Conservation (phyloP, 2,329 filamentous ascomycete species). For the Nigrospora sphaerica region DNA sequence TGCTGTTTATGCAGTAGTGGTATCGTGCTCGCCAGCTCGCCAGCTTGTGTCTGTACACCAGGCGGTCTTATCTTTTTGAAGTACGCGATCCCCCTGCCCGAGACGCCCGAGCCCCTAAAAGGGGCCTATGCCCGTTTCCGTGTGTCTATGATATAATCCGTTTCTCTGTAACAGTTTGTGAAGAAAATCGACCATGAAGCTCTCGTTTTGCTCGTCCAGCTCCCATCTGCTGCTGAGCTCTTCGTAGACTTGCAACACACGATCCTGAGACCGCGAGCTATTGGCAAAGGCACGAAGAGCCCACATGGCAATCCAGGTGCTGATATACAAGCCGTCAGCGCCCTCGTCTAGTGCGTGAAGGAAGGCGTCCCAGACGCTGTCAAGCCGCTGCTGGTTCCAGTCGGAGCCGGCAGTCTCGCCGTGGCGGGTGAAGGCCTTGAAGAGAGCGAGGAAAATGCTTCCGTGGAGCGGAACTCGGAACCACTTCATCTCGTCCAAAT, state of each 20-base stretch:
- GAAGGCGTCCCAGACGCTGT: slow-evolving; percentile 60
- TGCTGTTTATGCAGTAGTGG: too few relatives aligned
- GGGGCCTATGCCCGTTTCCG: too few relatives aligned
- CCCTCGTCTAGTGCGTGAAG: slow-evolving; percentile 43
- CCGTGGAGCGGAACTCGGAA: slow-evolving; percentile 64
- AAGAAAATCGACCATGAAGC: slow-evolving; percentile 40
- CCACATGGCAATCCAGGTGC: slow-evolving; percentile 55
- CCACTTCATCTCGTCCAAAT: slow-evolving; percentile 73
- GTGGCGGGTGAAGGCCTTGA: slow-evolving; percentile 73
- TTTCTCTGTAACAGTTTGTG: slow-evolving; percentile 30
- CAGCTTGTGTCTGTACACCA: too few relatives aligned
- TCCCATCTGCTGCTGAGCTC: slow-evolving; percentile 40
- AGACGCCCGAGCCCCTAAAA: too few relatives aligned
- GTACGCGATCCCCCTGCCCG: too few relatives aligned
- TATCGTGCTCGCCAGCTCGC: too few relatives aligned
- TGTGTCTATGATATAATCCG: slow-evolving; percentile 6
- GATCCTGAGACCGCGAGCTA: slow-evolving; percentile 40
- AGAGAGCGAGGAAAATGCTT: slow-evolving; percentile 70
- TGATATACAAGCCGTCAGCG: slow-evolving; percentile 41
- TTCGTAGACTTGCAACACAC: slow-evolving; percentile 48
- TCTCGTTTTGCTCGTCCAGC: slow-evolving; percentile 28
- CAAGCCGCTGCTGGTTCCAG: slow-evolving; percentile 68
- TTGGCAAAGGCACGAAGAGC: slow-evolving; percentile 56
- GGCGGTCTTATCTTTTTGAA: too few relatives aligned
- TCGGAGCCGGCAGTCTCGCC: slow-evolving; percentile 56